Conservation (phyloP, 805 yeast genomes). For the Suhomyces tanzawaensis region DNA sequence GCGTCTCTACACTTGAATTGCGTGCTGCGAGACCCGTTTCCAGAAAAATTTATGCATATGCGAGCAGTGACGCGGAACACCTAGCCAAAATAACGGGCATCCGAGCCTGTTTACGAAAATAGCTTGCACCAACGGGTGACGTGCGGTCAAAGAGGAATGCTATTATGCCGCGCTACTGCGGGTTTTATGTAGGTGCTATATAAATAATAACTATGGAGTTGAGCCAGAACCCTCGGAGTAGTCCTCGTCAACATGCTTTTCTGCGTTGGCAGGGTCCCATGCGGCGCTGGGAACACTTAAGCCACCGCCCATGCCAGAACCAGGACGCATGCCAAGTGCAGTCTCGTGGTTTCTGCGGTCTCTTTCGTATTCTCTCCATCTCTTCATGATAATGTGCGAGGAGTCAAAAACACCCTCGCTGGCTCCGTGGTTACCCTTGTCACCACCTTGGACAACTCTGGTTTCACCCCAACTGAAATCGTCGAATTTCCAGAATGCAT, state of each 20-base stretch:
- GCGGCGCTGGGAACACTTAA: constrained; percentile 40
- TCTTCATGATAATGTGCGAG: constrained; percentile 83
- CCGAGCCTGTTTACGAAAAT: too few species aligned
- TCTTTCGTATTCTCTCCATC: constrained; percentile 92
- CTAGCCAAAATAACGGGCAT: too few species aligned
- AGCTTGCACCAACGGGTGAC: too few species aligned
- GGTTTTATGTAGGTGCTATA: too few species aligned
- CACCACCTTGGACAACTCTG: constrained; percentile 70
- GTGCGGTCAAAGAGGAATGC: too few species aligned
- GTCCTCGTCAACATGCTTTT: constrained; percentile 21
- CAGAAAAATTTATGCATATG: too few species aligned
- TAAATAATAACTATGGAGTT: constrained; percentile 7
- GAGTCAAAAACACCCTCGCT: constrained; percentile 85
- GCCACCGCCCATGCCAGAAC: constrained; percentile 5
- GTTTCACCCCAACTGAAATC: constrained; percentile 98
- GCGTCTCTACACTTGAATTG: too few species aligned
- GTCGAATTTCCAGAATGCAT: constrained; percentile 93
- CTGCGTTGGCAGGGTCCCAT: constrained; percentile 43
- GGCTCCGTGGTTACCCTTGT: constrained; percentile 64
- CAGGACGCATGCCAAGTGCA: constrained; percentile 8
- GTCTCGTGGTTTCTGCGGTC: constrained; percentile 46
- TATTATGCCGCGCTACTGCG: too few species aligned
- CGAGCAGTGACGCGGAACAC: too few species aligned
- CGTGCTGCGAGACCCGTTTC: too few species aligned
- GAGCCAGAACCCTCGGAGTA: constrained; percentile 23